These are phyloP conservation scores for Globisporangium cederbergense DNA, from an alignment of 352 stramenopile genomes.

Conservation along the genomic window DNA sequence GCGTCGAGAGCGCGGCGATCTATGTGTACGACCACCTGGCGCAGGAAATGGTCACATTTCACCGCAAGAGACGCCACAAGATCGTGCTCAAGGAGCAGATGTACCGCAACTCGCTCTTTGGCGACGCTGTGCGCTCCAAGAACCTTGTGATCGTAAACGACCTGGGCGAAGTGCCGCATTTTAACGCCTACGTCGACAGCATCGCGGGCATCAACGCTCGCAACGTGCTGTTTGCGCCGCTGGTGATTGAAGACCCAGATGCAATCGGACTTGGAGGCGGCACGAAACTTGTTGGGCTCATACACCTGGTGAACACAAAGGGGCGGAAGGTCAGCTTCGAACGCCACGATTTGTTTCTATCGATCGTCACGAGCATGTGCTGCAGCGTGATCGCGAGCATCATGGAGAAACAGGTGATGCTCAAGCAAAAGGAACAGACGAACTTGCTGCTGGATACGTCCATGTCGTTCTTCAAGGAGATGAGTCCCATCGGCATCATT, in stretches of 20 bases:
- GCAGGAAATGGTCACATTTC: conserved; percentile 63
- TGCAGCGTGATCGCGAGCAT: conserved; percentile 68
- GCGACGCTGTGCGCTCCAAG: conserved; percentile 37
- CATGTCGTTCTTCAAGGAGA: conserved; percentile 81
- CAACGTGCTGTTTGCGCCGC: conserved; percentile 61
- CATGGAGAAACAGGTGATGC: conserved; percentile 60
- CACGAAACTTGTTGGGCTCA: conserved; percentile 54
- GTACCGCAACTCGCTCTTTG: conserved; percentile 55
- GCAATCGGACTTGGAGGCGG: conserved; percentile 15
- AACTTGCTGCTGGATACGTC: conserved; percentile 59
- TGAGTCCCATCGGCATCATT: conserved; percentile 72
- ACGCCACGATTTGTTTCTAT: conserved; percentile 65
- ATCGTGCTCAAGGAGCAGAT: conserved; percentile 46
- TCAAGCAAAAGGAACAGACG: conserved; percentile 66
- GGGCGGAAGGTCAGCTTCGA: conserved; percentile 62
- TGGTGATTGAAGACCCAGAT: conserved; percentile 51
- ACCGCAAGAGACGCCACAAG: conserved; percentile 60
- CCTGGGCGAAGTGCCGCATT: conserved; percentile 25
- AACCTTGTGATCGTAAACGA: conserved; percentile 72
- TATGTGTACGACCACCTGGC: conserved; percentile 49
- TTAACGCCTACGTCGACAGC: conserved; percentile 72
- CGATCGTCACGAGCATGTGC: conserved; percentile 67
- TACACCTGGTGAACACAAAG: conserved; percentile 73
- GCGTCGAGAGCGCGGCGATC: conserved; percentile 60
- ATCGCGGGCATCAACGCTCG: conserved; percentile 43